phyloP scores from a whole-genome alignment of 495 filamentous ascomycete species.

The Cercophora samala region DNA sequence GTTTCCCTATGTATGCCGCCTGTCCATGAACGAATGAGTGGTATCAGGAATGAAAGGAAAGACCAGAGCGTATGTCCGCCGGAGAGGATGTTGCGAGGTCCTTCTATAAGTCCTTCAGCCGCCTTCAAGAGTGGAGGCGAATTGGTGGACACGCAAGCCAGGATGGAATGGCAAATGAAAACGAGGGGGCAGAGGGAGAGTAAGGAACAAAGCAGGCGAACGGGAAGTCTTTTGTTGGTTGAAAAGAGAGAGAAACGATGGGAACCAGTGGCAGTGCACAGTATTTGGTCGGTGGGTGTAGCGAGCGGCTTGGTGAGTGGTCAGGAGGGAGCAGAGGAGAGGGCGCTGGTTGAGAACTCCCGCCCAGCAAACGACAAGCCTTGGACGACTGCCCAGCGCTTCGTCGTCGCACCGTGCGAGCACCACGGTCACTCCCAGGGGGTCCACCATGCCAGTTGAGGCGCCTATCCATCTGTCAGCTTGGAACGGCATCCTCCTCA shows the following conservation, averaged over 20 bases:
- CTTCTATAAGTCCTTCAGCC: slow-evolving; percentile 1
- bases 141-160: slow-evolving; percentile 11
- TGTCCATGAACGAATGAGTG: slow-evolving; percentile 19
- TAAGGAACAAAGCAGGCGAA: slow-evolving; percentile 10
- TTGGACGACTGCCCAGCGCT: background rate
- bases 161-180: background rate
- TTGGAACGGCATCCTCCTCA: background rate
- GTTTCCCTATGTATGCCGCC: slow-evolving; percentile 1
- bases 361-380: slow-evolving; percentile 3
- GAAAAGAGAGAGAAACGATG: slow-evolving; percentile 1
- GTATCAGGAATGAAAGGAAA: background rate
- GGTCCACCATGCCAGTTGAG: background rate
- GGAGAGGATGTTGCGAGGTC: slow-evolving; percentile 5
- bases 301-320: slow-evolving; percentile 13
- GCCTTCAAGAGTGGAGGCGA: background rate
- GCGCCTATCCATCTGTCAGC: background rate
- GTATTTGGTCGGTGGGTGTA: slow-evolving; percentile 20
- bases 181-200: slow-evolving; percentile 2
- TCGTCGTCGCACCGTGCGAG: slow-evolving; percentile 9
- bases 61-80: background rate
- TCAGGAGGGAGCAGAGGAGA: background rate
- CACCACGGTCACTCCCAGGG: background rate
- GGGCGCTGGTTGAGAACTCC: background rate
- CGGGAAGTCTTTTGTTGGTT: background rate
- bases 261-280: slow-evolving; percentile 20